A percentile compares a stretch with the other conserved stretches of the same genome.
phyloP scores from a whole-genome alignment of 768 basidiomycete genomes.

The Leccinellum luteum region DNA sequence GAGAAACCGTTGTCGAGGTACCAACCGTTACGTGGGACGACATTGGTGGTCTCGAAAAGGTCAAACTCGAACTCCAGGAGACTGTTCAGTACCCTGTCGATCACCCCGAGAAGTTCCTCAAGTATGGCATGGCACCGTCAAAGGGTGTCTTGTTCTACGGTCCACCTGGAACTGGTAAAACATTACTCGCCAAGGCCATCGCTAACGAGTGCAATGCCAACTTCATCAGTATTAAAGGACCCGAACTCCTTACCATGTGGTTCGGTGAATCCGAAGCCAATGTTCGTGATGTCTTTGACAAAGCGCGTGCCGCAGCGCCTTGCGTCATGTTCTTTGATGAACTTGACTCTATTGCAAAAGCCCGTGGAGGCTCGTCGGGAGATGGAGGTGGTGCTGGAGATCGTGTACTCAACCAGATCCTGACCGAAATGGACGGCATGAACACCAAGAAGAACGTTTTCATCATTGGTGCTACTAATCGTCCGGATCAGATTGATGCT shows the following conservation, averaged over 20 bases:
- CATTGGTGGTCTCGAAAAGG: slow-evolving; percentile 98
- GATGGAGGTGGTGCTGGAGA: slow-evolving; percentile 97
- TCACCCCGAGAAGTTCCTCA: slow-evolving; percentile 99
- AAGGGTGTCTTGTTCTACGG: slow-evolving; percentile 99
- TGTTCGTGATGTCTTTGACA: slow-evolving; percentile 99
- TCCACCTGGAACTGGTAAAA: slow-evolving; percentile 99
- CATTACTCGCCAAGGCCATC: slow-evolving; percentile 96
- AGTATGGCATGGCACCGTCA: slow-evolving; percentile 99
- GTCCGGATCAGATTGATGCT: slow-evolving; percentile 93
- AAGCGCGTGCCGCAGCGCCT: slow-evolving; percentile 97
- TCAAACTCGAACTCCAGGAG: slow-evolving; percentile 98
- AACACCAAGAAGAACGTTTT: slow-evolving; percentile 99
- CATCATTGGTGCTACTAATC: slow-evolving; percentile 95
- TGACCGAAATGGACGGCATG: slow-evolving; percentile 99
- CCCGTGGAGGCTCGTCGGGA: slow-evolving; percentile 79
- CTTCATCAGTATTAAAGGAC: slow-evolving; percentile 99
- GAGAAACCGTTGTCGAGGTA: slow-evolving; percentile 99
- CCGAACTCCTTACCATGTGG: slow-evolving; percentile 99
- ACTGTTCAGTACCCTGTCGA: slow-evolving; percentile 99
- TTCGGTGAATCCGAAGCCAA: slow-evolving; percentile 99
- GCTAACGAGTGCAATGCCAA: slow-evolving; percentile 99
- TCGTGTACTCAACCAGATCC: slow-evolving; percentile 94
- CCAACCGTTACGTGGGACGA: slow-evolving; percentile 99
- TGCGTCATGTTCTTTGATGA: slow-evolving; percentile 99
- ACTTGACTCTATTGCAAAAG: slow-evolving; percentile 97